phyloP scores from a whole-genome alignment of 768 basidiomycete genomes.

The Termitomyces sp. region DNA sequence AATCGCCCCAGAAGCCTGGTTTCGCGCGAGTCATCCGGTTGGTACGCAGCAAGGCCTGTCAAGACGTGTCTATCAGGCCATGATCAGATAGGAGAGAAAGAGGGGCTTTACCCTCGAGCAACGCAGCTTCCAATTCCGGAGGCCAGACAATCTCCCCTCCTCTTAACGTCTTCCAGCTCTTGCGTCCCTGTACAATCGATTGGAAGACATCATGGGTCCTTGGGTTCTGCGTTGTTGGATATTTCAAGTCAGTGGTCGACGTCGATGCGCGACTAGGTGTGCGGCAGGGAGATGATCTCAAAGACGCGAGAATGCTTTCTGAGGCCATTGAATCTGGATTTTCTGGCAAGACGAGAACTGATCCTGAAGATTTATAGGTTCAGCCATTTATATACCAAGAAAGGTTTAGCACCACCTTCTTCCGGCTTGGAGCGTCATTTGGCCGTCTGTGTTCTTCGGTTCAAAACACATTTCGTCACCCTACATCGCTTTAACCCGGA shows the following conservation, averaged over 20 bases:
- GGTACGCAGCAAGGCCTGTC: constrained; percentile 65
- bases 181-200: constrained; percentile 62
- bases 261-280: constrained; percentile 10
- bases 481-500: constrained; percentile 25
- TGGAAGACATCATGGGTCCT: constrained; percentile 56
- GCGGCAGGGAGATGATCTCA: constrained; percentile 6
- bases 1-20: constrained; percentile 70
- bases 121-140: constrained; percentile 69
- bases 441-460: constrained; percentile 28
- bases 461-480: constrained; percentile 28
- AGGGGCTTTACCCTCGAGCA: constrained; percentile 56
- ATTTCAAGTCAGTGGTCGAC: constrained; percentile 17
- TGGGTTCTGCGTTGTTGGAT: constrained; percentile 25
- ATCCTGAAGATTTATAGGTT: constrained; percentile 26
- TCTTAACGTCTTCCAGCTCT: constrained; percentile 71
- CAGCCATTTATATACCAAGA: constrained; percentile 17
- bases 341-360: constrained; percentile 13
- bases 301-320: constrained; percentile 11
- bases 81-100: not conserved
- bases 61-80: constrained; percentile 8
- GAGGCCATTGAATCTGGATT: constrained; percentile 15
- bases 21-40: constrained; percentile 68
- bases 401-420: constrained; percentile 22
- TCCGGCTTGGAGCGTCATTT: constrained; percentile 22
- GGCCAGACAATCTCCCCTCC: constrained; percentile 80